Base-by-base conservation (phyloP, 768 basidiomycete species). In the Neoboletus magnificus region DNA sequence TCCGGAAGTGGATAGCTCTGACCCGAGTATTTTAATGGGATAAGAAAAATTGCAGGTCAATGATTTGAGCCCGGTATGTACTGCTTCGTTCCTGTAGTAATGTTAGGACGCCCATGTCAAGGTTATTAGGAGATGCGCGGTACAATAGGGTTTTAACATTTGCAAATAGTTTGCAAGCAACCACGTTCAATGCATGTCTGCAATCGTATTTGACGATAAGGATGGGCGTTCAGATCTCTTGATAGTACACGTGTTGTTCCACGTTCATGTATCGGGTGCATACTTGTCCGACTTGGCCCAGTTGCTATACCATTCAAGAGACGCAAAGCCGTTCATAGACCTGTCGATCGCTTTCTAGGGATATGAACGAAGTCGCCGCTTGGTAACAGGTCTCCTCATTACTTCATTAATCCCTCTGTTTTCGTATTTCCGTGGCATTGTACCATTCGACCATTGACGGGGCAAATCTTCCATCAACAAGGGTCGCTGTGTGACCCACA, bases 371-470 rank as follows among this genome's bases (percentile, higher is more conserved):
- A 55, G 53, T 45, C 32, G 50, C 42, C 40, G 47, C 42, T 33
- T 57, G 37, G 47, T 16, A 37, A 65, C 62, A 54, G 65, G 60
- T 73, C 72, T 60, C 67, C 70, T 52, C 52, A 59, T 58, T 72
- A 70, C 62, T 64, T 68, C 61, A 71, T 65, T 54, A 12, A 55
- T 18, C 46, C 61, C n/a, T 61, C 58, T 16, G 53, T 73, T 55
- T 55, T 61, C 70, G 52, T 69, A 67, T 56, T 68, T 70, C 65
- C 66, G 59, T 66, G 60, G 68, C 65, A 23, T 58, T 62, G 39
- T 20, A 63, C 66, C 36, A 48, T 27, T 39, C 16, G 37, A 22
- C 44, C 50, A 36, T 46, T n/a, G 33, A 27, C 42, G 16, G 23
- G 33, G 45, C 58, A 58, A 49, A 60, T 68, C 40, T 61, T 54